Conservation (phyloP, 192 early-diverging fungal species). For the Coemansia sp. region DNA sequence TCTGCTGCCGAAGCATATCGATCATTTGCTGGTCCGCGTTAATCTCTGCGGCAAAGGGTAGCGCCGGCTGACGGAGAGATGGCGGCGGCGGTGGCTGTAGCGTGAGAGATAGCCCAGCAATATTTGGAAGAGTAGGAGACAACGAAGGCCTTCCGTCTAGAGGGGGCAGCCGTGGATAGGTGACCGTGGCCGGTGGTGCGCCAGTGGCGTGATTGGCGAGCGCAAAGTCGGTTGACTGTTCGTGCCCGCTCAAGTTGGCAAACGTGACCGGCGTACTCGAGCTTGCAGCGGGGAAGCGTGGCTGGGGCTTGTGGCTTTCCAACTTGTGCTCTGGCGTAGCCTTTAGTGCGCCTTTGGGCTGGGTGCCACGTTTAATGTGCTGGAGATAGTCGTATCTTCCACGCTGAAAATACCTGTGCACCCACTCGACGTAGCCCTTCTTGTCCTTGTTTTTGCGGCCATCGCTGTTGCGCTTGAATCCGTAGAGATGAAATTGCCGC, state of each 20-base stretch:
- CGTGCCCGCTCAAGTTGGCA: background rate
- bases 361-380: conserved; percentile 3
- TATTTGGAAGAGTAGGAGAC: background rate
- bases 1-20: background rate
- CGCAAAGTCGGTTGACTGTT: background rate
- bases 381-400: conserved; percentile 14
- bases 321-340: background rate
- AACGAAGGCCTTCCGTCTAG: background rate
- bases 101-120: background rate
- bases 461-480: conserved; percentile 36
- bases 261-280: background rate
- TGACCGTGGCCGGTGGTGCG: background rate
- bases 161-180: background rate
- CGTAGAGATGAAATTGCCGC: conserved; percentile 50
- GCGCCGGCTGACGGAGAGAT: background rate
- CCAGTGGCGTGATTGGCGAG: background rate
- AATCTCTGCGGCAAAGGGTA: background rate
- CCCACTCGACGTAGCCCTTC: conserved; percentile 9
- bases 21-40: background rate
- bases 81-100: background rate
- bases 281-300: background rate
- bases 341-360: background rate
- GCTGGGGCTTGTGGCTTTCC: background rate
- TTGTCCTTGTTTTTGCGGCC: conserved; percentile 34
- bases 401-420: conserved; percentile 15